Evolutionary conservation across 768 basidiomycete genomes (phyloP).

Genomic region (Krasilnikovozyma curviuscula): DNA sequence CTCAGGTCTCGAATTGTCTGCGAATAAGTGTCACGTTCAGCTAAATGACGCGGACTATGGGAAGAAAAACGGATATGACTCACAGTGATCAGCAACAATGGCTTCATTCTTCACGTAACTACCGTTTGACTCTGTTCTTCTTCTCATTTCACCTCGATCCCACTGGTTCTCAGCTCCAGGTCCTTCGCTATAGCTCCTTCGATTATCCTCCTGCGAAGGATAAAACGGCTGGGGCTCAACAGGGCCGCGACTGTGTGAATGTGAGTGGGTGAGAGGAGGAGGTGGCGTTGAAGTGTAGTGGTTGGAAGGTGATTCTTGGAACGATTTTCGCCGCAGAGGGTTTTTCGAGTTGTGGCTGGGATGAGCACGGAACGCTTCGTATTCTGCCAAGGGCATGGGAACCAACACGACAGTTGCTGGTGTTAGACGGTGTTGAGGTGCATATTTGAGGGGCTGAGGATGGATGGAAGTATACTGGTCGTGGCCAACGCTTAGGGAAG

Average conservation of each 20-base stretch:
- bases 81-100: conserved; percentile 21
- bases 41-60: neutral
- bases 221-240: conserved; percentile 1
- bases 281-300: conserved; percentile 3
- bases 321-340: neutral
- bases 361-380: neutral
- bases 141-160: conserved; percentile 12
- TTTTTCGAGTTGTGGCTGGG: neutral
- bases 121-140: conserved; percentile 16
- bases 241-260: conserved; percentile 1
- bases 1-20: conserved; percentile 86
- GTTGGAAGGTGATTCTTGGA: conserved; percentile 7
- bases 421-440: neutral
- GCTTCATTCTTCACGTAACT: conserved; percentile 18
- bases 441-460: neutral
- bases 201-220: conserved; percentile 7
- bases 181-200: neutral
- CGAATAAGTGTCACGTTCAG: neutral
- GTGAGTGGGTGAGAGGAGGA: conserved; percentile 1
- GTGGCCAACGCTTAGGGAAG: too few relatives aligned
- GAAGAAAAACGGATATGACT: conserved; percentile 5
- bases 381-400: neutral
- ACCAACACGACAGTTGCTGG: neutral
- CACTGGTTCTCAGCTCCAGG: neutral
- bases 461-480: neutral